Evolutionary conservation across 306 rosid genomes (phyloP), one percentile per base, ranked within the genome.

Genomic region (Pyrus betulifolia): DNA sequence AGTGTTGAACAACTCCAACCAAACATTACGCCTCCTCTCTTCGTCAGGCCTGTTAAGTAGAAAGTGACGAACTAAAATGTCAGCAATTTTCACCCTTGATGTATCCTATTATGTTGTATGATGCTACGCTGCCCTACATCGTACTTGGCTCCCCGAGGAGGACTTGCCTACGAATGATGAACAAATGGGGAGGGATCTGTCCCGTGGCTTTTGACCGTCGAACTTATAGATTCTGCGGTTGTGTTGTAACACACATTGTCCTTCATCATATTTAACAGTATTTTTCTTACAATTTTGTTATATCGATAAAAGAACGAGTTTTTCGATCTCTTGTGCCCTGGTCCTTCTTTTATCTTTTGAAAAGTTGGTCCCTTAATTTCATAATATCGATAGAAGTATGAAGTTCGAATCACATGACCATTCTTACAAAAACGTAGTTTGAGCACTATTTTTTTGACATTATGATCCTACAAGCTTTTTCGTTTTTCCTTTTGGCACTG

Each of bases 1-100:
- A 31, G 96, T 91, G 81, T 86, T 95, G 85, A 86, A 84, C 78
- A 92, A 95, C 87, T 80, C 96, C 71, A 91, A 86, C 84, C 88
- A 80, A 84, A 97, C 98, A 23, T 82, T 92, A 63, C 96, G 97
- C 67, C 82, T 89, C 19, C 91, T 95, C 57, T 81, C 95, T 68
- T 31, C 75, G 18, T 86, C 97, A 0, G 95, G 98, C 67, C 52
- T 89, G 80, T 76, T 89, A 57, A 75, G 75, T 68, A 75, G 70
- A 88, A 82, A 55, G 10, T 86, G 78, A 83, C 46, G 25, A 46
- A 54, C 55, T 65, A 27, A 23, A 51, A 65, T 23, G 12, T 33
- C 27, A 44, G 54, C 67, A 51, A 4, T 38, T 25, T 74, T 35
- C 25, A 10, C 68, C 18, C 7, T 60, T 15, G 15, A 75, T 45